A percentile compares a stretch with the other conserved stretches of the same genome.
These are phyloP conservation scores for Colletotrichum sp. DNA, from an alignment of 2,329 filamentous ascomycete species.

Conservation along the genomic window DNA sequence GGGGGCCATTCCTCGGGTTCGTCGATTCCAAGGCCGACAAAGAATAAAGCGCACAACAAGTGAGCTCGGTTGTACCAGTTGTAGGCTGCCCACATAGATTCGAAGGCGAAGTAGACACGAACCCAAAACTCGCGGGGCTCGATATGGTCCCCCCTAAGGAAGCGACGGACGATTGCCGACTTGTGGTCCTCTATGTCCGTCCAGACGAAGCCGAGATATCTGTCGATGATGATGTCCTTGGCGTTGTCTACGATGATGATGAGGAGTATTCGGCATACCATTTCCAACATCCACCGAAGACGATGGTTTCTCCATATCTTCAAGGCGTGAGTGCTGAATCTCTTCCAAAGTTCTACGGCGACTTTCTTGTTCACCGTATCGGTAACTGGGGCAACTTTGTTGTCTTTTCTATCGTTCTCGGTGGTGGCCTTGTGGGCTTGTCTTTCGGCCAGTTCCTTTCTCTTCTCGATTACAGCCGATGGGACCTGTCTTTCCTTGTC, in stretches of 20 bases:
- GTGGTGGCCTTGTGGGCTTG: not conserved
- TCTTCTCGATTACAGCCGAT: not conserved
- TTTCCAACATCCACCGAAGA: not conserved
- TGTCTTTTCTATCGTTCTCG: not conserved
- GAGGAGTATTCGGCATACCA: not conserved
- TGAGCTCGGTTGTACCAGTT: constrained; percentile 7
- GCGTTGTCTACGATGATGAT: not conserved
- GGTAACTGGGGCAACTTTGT: not conserved
- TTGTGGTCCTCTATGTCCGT: not conserved
- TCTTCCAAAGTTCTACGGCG: not conserved
- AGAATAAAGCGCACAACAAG: not conserved
- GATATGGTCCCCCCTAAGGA: not conserved
- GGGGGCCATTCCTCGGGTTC: constrained; percentile 24
- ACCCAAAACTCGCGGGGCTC: not conserved
- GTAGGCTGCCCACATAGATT: constrained; percentile 13
- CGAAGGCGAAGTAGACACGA: constrained; percentile 1
- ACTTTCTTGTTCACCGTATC: not conserved
- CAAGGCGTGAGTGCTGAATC: not conserved
- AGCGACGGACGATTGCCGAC: not conserved
- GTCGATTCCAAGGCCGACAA: constrained; percentile 7
- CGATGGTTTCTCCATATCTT: not conserved
- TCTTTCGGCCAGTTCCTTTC: not conserved
- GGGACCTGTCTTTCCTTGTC: not conserved
- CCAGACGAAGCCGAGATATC: not conserved
- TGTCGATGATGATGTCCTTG: not conserved